Conservation (phyloP, 2,329 filamentous ascomycete species). For the Ceratocystis huliohia region DNA sequence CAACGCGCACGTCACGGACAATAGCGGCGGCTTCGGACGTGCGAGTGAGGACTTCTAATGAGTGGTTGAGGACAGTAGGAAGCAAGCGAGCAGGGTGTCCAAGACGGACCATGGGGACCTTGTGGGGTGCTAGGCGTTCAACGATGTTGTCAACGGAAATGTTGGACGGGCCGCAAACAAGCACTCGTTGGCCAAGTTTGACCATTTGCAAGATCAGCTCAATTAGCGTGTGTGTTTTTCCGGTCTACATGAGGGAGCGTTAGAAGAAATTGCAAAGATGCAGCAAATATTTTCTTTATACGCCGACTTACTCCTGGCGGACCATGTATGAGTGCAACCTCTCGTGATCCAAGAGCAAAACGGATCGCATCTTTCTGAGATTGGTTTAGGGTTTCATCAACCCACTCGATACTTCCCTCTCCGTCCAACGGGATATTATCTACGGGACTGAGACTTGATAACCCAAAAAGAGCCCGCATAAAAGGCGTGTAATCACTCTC, state of each 20-base stretch:
- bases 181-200: slow-evolving; percentile 55
- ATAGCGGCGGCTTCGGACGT: slow-evolving; percentile 83
- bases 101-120: slow-evolving; percentile 74
- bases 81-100: slow-evolving; percentile 86
- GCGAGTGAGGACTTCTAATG: slow-evolving; percentile 77
- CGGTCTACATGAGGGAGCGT: slow-evolving; percentile 43
- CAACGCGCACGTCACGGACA: slow-evolving; percentile 75
- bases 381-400: slow-evolving; percentile 50
- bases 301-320: slow-evolving; percentile 57
- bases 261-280: neutral
- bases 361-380: slow-evolving; percentile 56
- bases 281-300: too few relatives aligned
- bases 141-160: slow-evolving; percentile 98
- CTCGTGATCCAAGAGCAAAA: slow-evolving; percentile 72
- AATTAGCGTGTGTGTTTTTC: slow-evolving; percentile 92
- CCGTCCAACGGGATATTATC: slow-evolving; percentile 23
- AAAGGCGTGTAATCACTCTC: slow-evolving; percentile 47
- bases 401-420: slow-evolving; percentile 41
- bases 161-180: slow-evolving; percentile 95
- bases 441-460: slow-evolving; percentile 40
- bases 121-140: slow-evolving; percentile 73
- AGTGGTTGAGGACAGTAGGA: slow-evolving; percentile 77
- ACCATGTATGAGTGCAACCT: slow-evolving; percentile 84
- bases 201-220: slow-evolving; percentile 89
- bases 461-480: slow-evolving; percentile 49